phyloP scores from a whole-genome alignment of 2,329 filamentous ascomycete genomes.

The Gaeumannomyces tritici region DNA sequence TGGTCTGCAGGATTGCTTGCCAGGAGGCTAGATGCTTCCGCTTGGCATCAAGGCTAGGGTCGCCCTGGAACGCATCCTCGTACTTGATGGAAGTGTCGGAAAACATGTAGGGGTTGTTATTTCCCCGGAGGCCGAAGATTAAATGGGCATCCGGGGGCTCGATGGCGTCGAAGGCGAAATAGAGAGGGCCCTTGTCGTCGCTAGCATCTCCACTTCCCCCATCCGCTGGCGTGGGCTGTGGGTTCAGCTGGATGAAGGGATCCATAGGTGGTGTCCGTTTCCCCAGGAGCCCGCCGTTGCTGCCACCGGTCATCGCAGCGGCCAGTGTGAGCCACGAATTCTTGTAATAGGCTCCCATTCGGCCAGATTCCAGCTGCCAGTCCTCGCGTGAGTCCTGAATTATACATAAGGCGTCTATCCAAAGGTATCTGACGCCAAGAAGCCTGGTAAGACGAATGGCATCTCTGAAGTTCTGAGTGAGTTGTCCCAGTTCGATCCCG shows the following conservation, averaged over 20 bases:
- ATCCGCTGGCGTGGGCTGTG: not conserved
- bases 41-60: not conserved
- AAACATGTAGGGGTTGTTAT: not conserved
- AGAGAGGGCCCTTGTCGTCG: not conserved
- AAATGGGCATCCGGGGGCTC: not conserved
- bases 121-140: not conserved
- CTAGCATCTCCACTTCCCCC: not conserved
- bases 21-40: not conserved
- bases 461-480: slow-evolving; percentile 3
- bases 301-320: not conserved
- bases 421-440: slow-evolving; percentile 15
- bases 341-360: not conserved
- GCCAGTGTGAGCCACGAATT: not conserved
- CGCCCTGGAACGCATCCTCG: not conserved
- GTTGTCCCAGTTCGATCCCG: not conserved
- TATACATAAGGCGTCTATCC: slow-evolving; percentile 21
- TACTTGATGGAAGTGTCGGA: not conserved
- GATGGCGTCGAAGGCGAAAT: not conserved
- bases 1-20: not conserved
- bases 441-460: slow-evolving; percentile 1
- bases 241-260: not conserved
- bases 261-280: not conserved
- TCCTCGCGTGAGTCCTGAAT: slow-evolving; percentile 15
- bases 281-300: not conserved
- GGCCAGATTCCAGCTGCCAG: slow-evolving; percentile 7